Conservation (phyloP, 257 asterid species). For the Dorcoceras hygrometricum region DNA sequence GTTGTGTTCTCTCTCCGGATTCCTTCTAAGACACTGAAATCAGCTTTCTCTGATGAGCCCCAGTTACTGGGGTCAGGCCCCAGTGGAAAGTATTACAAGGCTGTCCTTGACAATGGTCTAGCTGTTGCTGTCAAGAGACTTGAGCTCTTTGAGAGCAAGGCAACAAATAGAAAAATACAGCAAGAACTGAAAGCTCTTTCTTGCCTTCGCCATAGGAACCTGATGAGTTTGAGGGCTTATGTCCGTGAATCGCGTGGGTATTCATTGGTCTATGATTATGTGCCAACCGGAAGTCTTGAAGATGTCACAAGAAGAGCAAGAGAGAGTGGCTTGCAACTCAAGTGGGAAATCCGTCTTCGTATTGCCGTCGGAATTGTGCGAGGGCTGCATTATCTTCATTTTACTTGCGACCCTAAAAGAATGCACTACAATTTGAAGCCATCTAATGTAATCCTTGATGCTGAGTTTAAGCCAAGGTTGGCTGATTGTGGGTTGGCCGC, state of each 20-base stretch:
- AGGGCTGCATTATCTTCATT: constrained; percentile 81
- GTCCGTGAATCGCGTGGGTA: constrained; percentile 51
- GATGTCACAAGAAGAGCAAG: constrained; percentile 68
- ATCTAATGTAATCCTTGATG: constrained; percentile 73
- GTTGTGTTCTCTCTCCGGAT: constrained; percentile 74
- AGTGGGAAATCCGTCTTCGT: constrained; percentile 73
- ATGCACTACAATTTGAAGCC: constrained; percentile 85
- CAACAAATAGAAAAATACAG: constrained; percentile 47
- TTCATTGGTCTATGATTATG: constrained; percentile 66
- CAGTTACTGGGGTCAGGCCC: constrained; percentile 66
- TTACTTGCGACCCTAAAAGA: constrained; percentile 57
- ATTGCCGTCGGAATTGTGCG: constrained; percentile 79
- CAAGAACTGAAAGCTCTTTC: constrained; percentile 67
- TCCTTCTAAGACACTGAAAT: constrained; percentile 50
- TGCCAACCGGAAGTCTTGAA: constrained; percentile 70
- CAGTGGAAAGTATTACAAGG: constrained; percentile 65
- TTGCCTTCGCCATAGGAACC: constrained; percentile 66
- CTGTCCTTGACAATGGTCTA: constrained; percentile 81
- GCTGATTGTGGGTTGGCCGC: constrained; percentile 75
- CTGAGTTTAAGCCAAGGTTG: constrained; percentile 70
- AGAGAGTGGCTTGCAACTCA: constrained; percentile 61
- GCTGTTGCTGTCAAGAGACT: constrained; percentile 72
- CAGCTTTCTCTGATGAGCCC: constrained; percentile 67
- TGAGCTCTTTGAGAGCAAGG: constrained; percentile 47
- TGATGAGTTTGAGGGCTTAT: constrained; percentile 91